phyloP scores from a whole-genome alignment of 805 yeast species.

The Candida nanaspora region DNA sequence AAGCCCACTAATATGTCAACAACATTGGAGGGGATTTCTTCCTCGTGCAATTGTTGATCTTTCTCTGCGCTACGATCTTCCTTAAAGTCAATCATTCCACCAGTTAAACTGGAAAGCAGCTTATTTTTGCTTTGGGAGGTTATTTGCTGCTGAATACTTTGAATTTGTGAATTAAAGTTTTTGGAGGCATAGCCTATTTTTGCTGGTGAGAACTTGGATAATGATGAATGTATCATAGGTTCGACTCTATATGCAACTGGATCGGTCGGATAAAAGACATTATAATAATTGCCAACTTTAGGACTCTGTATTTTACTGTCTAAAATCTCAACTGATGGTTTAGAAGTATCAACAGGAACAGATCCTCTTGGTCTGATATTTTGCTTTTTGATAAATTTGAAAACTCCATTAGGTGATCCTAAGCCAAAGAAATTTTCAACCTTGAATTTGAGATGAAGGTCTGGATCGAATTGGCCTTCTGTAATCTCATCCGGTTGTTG shows the following conservation, averaged over 20 bases:
- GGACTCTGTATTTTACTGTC: slow-evolving; percentile 33
- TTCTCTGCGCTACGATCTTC: slow-evolving; percentile 7
- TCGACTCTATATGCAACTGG: slow-evolving; percentile 88
- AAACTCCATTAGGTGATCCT: slow-evolving; percentile 89
- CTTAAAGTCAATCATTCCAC: neutral
- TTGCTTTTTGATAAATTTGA: slow-evolving; percentile 63
- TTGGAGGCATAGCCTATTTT: slow-evolving; percentile 47
- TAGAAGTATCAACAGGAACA: slow-evolving; percentile 3
- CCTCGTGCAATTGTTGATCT: slow-evolving; percentile 4
- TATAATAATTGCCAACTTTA: slow-evolving; percentile 61
- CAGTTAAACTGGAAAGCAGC: slow-evolving; percentile 2
- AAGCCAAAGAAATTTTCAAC: slow-evolving; percentile 72
- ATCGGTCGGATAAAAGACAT: slow-evolving; percentile 85
- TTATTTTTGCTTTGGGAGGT: slow-evolving; percentile 12
- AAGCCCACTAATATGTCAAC: slow-evolving; percentile 33
- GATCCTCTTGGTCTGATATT: slow-evolving; percentile 41
- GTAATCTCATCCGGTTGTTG: slow-evolving; percentile 33
- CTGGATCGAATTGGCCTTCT: slow-evolving; percentile 21
- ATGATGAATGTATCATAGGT: slow-evolving; percentile 56
- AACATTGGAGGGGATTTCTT: slow-evolving; percentile 22
- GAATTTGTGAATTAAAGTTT: slow-evolving; percentile 40
- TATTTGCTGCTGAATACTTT: slow-evolving; percentile 4
- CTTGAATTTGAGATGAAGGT: slow-evolving; percentile 49
- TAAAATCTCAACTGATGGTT: slow-evolving; percentile 5
- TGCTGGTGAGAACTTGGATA: slow-evolving; percentile 46